Base-by-base conservation (phyloP, 2,329 filamentous ascomycete genomes). In the Ophiostoma sp. region DNA sequence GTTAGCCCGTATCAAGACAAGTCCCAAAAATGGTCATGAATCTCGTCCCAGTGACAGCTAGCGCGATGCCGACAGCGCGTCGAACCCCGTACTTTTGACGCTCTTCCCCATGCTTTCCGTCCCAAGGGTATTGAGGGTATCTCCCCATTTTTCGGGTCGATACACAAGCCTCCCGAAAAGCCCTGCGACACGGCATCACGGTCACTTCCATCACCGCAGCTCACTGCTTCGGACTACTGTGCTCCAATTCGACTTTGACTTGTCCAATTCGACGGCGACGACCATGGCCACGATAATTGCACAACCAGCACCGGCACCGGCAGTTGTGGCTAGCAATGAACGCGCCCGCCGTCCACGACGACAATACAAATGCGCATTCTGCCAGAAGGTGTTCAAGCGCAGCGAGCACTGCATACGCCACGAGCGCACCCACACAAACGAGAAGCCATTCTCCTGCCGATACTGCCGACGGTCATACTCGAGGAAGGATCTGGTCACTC, bases 361-460 rank as follows among this genome's bases (percentile, higher is more conserved):
- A 48, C 45, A 48, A 5, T 19, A 57, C 52, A 57, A 57, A 57
- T 57, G 52, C 22, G n/a, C 52, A n/a, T 57, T 22, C 52, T 57
- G 52, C 52, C 52, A 57, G 9, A 57, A 57, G 25, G 52, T 57
- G 19, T 57, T 57, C 52, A 57, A 57, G 25, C 52, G 52, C 52
- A 57, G 52, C 52, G 52, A 57, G 52, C 52, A 57, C 52, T 57
- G 52, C n/a, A 57, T 57, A 12, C 52, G 52, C 19, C 52, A 57
- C 19, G 19, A 57, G 52, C 52, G 52, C 52, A 57, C 52, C 9
- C 52, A 57, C 22, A 57, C 52, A 57, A 57, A 57, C 15, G 52
- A 57, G 52, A 57, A n/a, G 52, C 52, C 52, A 19, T 57, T 22
- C n/a, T 48, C 45, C 45, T 48, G 45, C 19, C 45, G 45, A 48